Percentiles rank a stretch among this genome's conserved stretches.
Conservation (phyloP, 805 yeast genomes). For the Lipomyces starkeyi region DNA sequence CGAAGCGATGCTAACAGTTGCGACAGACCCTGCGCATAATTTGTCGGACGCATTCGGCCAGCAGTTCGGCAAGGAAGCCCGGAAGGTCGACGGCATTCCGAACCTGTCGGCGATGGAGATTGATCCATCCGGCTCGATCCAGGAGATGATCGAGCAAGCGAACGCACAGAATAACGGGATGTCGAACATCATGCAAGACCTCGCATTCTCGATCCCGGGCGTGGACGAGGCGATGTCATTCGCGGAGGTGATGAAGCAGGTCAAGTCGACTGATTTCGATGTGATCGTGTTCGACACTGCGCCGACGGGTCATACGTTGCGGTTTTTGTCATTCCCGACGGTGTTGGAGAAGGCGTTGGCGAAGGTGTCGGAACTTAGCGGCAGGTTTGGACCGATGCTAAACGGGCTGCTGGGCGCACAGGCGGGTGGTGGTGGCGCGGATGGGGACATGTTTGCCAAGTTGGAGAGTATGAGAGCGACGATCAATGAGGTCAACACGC, state of each 20-base stretch:
- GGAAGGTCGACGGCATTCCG: conserved; percentile 84
- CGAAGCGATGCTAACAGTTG: conserved; percentile 42
- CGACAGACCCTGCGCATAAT: conserved; percentile 99
- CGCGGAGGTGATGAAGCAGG: conserved; percentile 97
- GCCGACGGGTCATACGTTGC: conserved; percentile 97
- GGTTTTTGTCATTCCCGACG: conserved; percentile 93
- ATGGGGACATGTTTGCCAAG: conserved; percentile 72
- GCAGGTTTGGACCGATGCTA: conserved; percentile 89
- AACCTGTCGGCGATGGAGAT: conserved; percentile 98
- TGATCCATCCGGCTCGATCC: conserved; percentile 92
- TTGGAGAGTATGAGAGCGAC: conserved; percentile 78
- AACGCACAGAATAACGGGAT: conserved; percentile 55
- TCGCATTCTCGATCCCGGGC: conserved; percentile 96
- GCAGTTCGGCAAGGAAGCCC: conserved; percentile 95
- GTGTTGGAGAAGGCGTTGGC: conserved; percentile 86
- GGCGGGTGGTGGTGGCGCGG: conserved; percentile 54
- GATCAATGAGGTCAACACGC: conserved; percentile 88
- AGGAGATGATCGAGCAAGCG: conserved; percentile 72
- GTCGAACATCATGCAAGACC: conserved; percentile 78
- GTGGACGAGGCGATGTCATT: conserved; percentile 97
- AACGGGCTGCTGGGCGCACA: conserved; percentile 58
- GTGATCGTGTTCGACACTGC: conserved; percentile 99
- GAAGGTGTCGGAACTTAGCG: conserved; percentile 84
- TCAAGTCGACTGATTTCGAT: conserved; percentile 76
- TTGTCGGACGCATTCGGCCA: conserved; percentile 98